phyloP scores from a whole-genome alignment of 2,329 filamentous ascomycete genomes.

The Bipolaris gigantea region DNA sequence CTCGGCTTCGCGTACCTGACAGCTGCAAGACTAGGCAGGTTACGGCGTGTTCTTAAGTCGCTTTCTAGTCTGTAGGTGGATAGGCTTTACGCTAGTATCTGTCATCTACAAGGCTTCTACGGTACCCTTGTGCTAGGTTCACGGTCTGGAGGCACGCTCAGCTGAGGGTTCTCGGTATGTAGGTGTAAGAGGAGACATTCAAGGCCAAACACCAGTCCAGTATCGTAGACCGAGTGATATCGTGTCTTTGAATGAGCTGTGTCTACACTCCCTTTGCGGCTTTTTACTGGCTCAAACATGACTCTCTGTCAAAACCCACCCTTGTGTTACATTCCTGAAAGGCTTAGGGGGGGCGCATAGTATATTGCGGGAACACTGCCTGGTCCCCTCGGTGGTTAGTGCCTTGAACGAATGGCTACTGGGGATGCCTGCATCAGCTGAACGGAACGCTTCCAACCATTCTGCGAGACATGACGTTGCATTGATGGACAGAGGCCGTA shows the following conservation, averaged over 20 bases:
- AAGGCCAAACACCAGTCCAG: neutral
- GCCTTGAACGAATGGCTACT: neutral
- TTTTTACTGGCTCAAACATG: neutral
- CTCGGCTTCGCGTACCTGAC: conserved; percentile 13
- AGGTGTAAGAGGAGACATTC: neutral
- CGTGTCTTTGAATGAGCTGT: neutral
- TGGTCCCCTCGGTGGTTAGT: neutral
- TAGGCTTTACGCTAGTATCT: neutral
- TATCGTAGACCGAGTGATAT: neutral
- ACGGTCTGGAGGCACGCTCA: neutral
- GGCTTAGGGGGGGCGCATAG: neutral
- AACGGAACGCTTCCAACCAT: conserved; percentile 8
- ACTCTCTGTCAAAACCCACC: neutral
- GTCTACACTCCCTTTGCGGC: neutral
- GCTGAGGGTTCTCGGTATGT: neutral
- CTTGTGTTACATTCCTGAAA: neutral
- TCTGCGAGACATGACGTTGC: conserved; percentile 8
- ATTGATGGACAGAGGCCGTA: conserved; percentile 4
- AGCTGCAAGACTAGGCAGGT: neutral
- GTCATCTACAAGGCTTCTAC: neutral
- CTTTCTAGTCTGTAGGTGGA: neutral
- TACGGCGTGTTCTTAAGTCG: neutral
- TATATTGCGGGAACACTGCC: conserved; percentile 3
- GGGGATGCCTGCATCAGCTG: neutral
- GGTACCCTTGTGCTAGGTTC: conserved; percentile 4